Evolutionary conservation across 2,329 filamentous ascomycete genomes (phyloP), one percentile per base, ranked within the genome.

Genomic region (Pseudodiploospora longispora): DNA sequence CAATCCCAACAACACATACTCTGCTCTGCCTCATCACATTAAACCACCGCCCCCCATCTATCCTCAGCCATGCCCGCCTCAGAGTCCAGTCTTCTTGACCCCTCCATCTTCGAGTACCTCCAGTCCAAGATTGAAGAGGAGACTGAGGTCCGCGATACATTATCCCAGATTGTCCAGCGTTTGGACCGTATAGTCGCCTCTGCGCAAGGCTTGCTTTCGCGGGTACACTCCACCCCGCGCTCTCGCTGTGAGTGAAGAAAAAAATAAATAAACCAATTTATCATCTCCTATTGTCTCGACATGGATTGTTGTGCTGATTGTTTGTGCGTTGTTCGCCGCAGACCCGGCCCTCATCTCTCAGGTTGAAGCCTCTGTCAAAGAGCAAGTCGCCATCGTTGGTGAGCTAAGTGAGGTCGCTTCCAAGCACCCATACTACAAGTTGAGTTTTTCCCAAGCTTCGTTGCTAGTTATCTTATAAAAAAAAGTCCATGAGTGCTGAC

Each of bases 381-480:
- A 85, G 32, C 81, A 95, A 62, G 76, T 86, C 44, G 71, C 79
- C 39, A 84, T 83, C 37, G 76, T 96, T 38, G 68, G 71, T 46
- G 80, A 83, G 53, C 78, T 98, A 37, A 77, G 80, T 49, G 67
- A 74, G 43, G 77, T 87, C 43, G 88, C 90, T 2, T 90, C 88
- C 28, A 76, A 86, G 61, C 84, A 94, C 58, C 91, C 93, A 0
- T 98, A 97, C 73, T 98, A 97, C 80, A 96, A 95, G 76, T 96
- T 27, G 5, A 34, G 31, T 19, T 12, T 30, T 28, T 6, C 8
- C 6, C 19, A 19, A 19, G 19, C 19, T 19, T 19, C 19, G 19
- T 19, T 33, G 8, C n/a, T 9, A 12, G 5, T 9, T 29, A 27
- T 2, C 30, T 41, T 30, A 27, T 32, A 9, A 10, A 6, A 28